These are phyloP conservation scores for Onygena corvina DNA, from an alignment of 2,329 filamentous ascomycete species.

Conservation along the genomic window DNA sequence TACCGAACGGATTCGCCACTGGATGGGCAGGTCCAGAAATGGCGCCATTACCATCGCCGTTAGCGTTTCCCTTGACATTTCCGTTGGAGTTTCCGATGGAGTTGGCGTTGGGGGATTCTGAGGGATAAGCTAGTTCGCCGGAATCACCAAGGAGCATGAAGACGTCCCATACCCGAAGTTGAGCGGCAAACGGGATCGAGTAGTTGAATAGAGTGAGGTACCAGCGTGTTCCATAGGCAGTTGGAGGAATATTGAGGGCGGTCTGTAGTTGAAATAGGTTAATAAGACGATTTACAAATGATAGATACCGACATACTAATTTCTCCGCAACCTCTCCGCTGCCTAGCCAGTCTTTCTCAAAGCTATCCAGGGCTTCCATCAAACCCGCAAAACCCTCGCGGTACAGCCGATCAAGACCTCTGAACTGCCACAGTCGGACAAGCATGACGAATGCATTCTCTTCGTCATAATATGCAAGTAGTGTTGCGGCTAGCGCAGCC, in stretches of 20 bases:
- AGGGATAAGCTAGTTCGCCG: slow-evolving; percentile 31
- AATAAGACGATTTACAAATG: background rate
- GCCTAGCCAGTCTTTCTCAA: slow-evolving; percentile 70
- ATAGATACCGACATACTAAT: slow-evolving; percentile 49
- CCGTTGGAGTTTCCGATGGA: slow-evolving; percentile 16
- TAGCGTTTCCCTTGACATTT: slow-evolving; percentile 21
- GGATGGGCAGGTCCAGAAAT: slow-evolving; percentile 13
- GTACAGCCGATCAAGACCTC: slow-evolving; percentile 77
- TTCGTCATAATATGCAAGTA: slow-evolving; percentile 95
- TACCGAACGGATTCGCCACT: slow-evolving; percentile 38
- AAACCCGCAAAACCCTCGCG: slow-evolving; percentile 71
- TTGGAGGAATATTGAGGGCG: slow-evolving; percentile 69
- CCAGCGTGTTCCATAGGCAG: slow-evolving; percentile 93
- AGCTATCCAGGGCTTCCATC: slow-evolving; percentile 73
- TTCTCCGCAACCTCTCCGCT: slow-evolving; percentile 67
- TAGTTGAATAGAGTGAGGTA: slow-evolving; percentile 97
- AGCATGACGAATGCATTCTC: slow-evolving; percentile 92
- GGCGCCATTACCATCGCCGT: slow-evolving; percentile 15
- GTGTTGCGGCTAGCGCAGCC: slow-evolving; percentile 81
- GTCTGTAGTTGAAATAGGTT: slow-evolving; percentile 37
- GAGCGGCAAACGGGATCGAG: slow-evolving; percentile 84
- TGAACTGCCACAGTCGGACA: slow-evolving; percentile 81
- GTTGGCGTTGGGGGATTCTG: slow-evolving; percentile 13
- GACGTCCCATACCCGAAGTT: slow-evolving; percentile 93
- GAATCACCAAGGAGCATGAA: slow-evolving; percentile 86